These are phyloP conservation scores for Coleophoma cylindrospora DNA, from an alignment of 2,329 filamentous ascomycete species.

Conservation along the genomic window DNA sequence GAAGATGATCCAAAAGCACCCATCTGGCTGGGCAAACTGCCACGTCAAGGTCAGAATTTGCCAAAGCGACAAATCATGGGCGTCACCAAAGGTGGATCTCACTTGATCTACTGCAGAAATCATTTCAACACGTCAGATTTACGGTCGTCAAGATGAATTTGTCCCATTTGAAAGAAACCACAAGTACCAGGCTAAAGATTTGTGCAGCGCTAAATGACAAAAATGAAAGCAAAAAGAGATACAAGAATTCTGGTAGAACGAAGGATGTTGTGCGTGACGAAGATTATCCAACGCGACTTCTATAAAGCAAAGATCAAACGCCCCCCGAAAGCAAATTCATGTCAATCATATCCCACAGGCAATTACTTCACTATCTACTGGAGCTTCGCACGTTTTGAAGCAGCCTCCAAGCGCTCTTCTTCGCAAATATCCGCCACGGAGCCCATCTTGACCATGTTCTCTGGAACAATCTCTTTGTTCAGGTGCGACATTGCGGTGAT, in stretches of 20 bases:
- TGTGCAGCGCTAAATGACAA: background rate
- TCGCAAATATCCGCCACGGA: conserved; percentile 19
- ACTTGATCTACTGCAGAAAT: too few relatives aligned
- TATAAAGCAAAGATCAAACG: background rate
- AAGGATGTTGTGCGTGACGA: background rate
- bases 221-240: background rate
- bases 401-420: conserved; percentile 10
- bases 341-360: background rate
- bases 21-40: too few relatives aligned
- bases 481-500: conserved; percentile 23
- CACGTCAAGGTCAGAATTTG: too few relatives aligned
- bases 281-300: background rate
- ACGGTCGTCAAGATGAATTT: too few relatives aligned
- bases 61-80: too few relatives aligned
- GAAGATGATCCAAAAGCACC: too few relatives aligned
- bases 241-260: background rate
- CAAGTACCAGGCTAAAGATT: too few relatives aligned
- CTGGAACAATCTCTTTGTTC: conserved; percentile 27
- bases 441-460: conserved; percentile 22
- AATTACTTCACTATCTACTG: conserved; percentile 5
- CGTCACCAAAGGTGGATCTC: too few relatives aligned
- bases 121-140: too few relatives aligned
- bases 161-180: too few relatives aligned
- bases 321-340: conserved; percentile 5
- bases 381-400: conserved; percentile 13